Evolutionary conservation across 2,329 filamentous ascomycete genomes (phyloP).

Genomic region (Fusarium sp.): DNA sequence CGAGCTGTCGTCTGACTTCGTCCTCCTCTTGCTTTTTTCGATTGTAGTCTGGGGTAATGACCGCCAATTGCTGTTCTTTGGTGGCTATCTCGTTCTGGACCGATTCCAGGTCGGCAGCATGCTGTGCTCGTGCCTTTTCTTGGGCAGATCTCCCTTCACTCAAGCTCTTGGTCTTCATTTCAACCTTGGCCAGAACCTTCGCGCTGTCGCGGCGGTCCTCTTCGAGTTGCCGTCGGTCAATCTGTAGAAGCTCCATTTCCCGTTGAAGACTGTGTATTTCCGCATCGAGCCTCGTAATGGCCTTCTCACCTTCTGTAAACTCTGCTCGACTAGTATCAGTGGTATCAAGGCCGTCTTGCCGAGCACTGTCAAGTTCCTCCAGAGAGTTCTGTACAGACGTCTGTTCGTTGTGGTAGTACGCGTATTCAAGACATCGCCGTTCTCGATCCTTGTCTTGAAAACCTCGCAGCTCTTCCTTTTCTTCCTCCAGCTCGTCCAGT

Average conservation of each 20-base stretch:
- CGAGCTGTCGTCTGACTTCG: constrained; percentile 79
- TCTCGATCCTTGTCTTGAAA: constrained; percentile 97
- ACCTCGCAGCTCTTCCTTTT: constrained; percentile 94
- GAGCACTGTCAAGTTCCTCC: constrained; percentile 85
- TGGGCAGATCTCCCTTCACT: constrained; percentile 86
- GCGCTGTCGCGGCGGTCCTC: constrained; percentile 89
- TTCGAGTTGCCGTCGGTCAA: constrained; percentile 90
- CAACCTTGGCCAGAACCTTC: constrained; percentile 85
- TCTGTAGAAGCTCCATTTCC: constrained; percentile 85
- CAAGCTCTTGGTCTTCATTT: constrained; percentile 86
- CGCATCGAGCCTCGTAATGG: constrained; percentile 82
- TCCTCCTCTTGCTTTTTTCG: constrained; percentile 81
- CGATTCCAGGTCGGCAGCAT: constrained; percentile 79
- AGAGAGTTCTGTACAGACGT: constrained; percentile 82
- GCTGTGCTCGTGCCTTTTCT: constrained; percentile 79
- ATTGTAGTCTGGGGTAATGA: constrained; percentile 84
- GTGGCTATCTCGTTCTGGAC: constrained; percentile 82
- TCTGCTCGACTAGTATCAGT: constrained; percentile 85
- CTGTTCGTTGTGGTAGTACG: constrained; percentile 92
- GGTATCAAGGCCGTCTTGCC: constrained; percentile 86
- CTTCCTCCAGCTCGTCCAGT: constrained; percentile 90
- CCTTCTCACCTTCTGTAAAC: constrained; percentile 84
- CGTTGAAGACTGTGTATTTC: constrained; percentile 86
- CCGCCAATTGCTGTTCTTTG: constrained; percentile 82
- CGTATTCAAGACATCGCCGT: constrained; percentile 92